These are phyloP conservation scores for Corniculantispora saksenae DNA, from an alignment of 2,329 filamentous ascomycete species.

Conservation along the genomic window DNA sequence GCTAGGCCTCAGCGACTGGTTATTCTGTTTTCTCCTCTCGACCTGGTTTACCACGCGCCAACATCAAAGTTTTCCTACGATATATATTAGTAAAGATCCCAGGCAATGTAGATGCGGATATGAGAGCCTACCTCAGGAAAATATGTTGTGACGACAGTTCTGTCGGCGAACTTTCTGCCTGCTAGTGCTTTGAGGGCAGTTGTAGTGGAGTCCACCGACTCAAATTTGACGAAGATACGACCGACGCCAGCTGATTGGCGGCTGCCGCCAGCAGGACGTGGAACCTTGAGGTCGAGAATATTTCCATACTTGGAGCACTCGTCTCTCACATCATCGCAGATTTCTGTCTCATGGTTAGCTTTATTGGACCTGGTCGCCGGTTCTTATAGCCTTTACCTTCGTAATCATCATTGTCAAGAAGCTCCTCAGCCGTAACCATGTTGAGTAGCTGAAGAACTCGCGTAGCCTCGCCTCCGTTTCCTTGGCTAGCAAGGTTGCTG, in stretches of 20 bases:
- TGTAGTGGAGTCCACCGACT: constrained; percentile 72
- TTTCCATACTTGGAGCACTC: constrained; percentile 91
- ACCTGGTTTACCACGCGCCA: constrained; percentile 68
- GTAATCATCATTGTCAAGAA: constrained; percentile 92
- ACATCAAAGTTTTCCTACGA: constrained; percentile 89
- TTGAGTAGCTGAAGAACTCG: constrained; percentile 91
- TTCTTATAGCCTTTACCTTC: constrained; percentile 63
- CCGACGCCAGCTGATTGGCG: constrained; percentile 87
- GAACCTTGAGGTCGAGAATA: constrained; percentile 88
- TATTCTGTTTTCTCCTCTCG: not conserved
- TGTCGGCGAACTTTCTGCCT: constrained; percentile 91
- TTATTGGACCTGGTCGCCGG: not conserved
- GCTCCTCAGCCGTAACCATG: constrained; percentile 96
- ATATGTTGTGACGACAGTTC: constrained; percentile 94
- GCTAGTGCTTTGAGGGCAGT: constrained; percentile 88
- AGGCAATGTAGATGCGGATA: not conserved
- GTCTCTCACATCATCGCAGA: constrained; percentile 88
- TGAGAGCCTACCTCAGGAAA: constrained; percentile 75
- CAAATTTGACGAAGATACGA: constrained; percentile 97
- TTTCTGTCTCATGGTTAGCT: constrained; percentile 67
- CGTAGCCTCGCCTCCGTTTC: constrained; percentile 74
- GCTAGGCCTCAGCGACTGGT: not conserved
- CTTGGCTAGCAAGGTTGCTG: constrained; percentile 93
- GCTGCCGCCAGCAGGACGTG: constrained; percentile 79
- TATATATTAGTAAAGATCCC: constrained; percentile 33